Percentiles rank a stretch among this genome's conserved stretches.
Evolutionary conservation across 129 eudicot genomes (phyloP).

Genomic region (Sambucus nigra): DNA sequence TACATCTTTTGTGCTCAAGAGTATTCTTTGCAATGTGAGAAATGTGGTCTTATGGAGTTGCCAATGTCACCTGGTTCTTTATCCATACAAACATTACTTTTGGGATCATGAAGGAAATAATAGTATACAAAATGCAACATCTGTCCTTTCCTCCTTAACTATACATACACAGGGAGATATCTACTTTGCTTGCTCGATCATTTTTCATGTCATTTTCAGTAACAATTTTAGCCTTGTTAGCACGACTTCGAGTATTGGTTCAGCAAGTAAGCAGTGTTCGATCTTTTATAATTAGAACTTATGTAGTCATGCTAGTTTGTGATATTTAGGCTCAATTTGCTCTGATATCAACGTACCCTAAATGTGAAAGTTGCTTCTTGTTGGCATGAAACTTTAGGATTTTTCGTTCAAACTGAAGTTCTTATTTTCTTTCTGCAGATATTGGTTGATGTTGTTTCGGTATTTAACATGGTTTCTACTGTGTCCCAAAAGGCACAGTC

Average conservation of each 20-base stretch:
- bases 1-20: neutral
- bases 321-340: neutral
- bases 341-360: conserved; percentile 1
- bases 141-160: conserved; percentile 32
- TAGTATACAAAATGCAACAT: neutral
- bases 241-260: conserved; percentile 78
- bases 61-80: too few relatives aligned
- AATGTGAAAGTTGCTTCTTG: neutral
- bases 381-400: neutral
- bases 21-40: neutral
- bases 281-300: neutral
- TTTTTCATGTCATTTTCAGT: conserved; percentile 74
- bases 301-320: neutral
- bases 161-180: conserved; percentile 49
- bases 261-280: conserved; percentile 63
- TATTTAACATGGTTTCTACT: conserved; percentile 57
- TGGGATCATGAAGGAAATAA: neutral
- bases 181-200: conserved; percentile 77
- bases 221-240: conserved; percentile 59
- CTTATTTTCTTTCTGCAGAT: conserved; percentile 35
- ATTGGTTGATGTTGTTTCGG: conserved; percentile 53
- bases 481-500: conserved; percentile 54
- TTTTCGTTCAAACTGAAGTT: neutral
- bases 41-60: too few relatives aligned
- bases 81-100: neutral